Base-by-base conservation (phyloP, 2,329 filamentous ascomycete genomes). In the Aureobasidium vineae region DNA sequence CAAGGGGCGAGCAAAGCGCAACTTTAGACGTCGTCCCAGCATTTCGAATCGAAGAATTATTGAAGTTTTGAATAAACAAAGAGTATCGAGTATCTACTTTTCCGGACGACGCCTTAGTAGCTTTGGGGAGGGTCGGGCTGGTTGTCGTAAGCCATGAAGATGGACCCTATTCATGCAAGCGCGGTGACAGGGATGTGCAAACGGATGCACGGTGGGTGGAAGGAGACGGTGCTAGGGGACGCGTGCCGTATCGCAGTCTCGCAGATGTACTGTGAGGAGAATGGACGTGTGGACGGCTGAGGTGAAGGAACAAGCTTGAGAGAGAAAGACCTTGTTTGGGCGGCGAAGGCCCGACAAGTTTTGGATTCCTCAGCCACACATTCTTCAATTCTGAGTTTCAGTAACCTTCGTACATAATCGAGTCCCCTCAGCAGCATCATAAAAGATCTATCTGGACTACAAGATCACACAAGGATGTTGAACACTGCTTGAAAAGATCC, bases 41-140 rank as follows among this genome's bases (percentile, higher is more conserved):
- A 64, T 64, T 52, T 38, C 4, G 45, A 63, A 15, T 33, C 19
- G 40, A 33, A n/a, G 15, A 31, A 16, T 31, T 31, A 45, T 31
- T 45, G 23, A 15, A n/a, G 28, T 38, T 21, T 31, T 61, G 31
- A 5, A 61, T 23, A 36, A 23, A 19, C 36, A 16, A 49, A 38
- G 19, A 5, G 5, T 31, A 38, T 31, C 43, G 28, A 26, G 15
- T 28, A 47, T 40, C 45, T 52, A 63, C 59, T 64, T 64, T 36
- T 54, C 61, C 23, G 61, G 61, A 19, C 61, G 61, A 64, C 49
- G 61, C 38, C 61, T 63, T 63, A 63, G 36, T 50, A 63, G 54
- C 36, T 31, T 52, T 40, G 36, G 6, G 61, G 61, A 3, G 61
- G 61, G 15, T 65, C 61, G 8, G 63, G 63, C 4, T 28, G 10